Base-by-base conservation (phyloP, 495 filamentous ascomycete genomes). In the Xylaria nigripes region DNA sequence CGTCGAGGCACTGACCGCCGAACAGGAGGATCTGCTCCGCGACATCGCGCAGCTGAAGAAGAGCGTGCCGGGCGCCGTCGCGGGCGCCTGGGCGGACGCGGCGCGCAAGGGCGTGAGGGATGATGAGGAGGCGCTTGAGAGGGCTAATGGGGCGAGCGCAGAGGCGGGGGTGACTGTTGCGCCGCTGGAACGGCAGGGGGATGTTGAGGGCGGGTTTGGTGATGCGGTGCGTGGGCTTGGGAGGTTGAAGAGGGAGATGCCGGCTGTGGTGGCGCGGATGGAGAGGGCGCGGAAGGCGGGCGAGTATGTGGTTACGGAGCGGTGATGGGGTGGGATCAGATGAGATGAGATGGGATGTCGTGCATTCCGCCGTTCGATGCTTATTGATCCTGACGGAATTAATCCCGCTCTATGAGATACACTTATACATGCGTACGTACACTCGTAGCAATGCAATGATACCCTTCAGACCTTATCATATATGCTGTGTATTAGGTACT, bases 201-300 rank as follows among this genome's bases (percentile, higher is more conserved):
- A 70, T 38, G 69, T 83, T 44, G 73, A 81, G 70, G 61, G 38
- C 57, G 68, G 62, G 57, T 83, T 78, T 72, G 63, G 65, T 42
- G 71, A 65, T 46, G 78, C 79, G 38, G 67, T 82, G 45, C 68
- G 76, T 60, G 76, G 73, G 61, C 66, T 84, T 53, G 75, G 66
- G 34, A 66, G 63, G 64, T 59, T 81, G 63, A 81, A 79, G 70
- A 72, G 62, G 56, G 82, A 82, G 30, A 74, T 90, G 72, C 81
- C 84, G 38, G 81, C 82, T 48, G 83, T 83, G 36, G 79, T 90
- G 53, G 89, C 86, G 44, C 85, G 80, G 70, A 82, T 87, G 71
- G 88, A 93, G 74, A 76, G 88, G 71, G 88, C 86, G 48, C 73
- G 76, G 56, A 76, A 76, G 45, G 89, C 86, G 48, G 87, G 82